A percentile compares a stretch with the other conserved stretches of the same genome.
Conservation (phyloP, 352 stramenopile genomes). For the Phytophthora constricta region DNA sequence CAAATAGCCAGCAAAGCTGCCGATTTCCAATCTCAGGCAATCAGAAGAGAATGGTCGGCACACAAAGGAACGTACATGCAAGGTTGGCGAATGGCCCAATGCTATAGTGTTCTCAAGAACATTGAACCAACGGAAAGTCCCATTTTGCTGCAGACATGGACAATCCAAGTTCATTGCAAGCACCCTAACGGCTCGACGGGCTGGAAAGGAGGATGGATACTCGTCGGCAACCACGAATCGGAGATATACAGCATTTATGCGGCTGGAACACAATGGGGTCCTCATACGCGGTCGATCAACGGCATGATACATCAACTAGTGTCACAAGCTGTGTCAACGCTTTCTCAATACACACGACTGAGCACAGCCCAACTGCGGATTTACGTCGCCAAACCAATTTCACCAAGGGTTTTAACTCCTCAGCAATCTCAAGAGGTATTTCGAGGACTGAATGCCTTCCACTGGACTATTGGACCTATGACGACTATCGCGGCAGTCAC, state of each 20-base stretch:
- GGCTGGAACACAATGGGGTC: too few species aligned
- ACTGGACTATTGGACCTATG: too few species aligned
- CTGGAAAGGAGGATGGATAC: background rate
- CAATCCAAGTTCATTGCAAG: background rate
- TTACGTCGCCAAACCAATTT: too few species aligned
- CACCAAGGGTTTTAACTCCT: too few species aligned
- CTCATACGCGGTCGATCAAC: too few species aligned
- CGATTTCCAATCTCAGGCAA: background rate
- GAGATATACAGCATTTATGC: slow-evolving; percentile 31
- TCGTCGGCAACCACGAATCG: slow-evolving; percentile 5
- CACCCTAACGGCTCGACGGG: background rate
- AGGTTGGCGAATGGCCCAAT: background rate
- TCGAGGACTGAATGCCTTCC: too few species aligned
- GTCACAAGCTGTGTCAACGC: too few species aligned
- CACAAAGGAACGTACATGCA: background rate
- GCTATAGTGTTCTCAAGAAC: background rate
- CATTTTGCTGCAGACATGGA: background rate
- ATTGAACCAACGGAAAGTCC: background rate
- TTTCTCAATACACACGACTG: too few species aligned
- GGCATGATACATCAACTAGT: too few species aligned
- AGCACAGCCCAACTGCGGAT: too few species aligned
- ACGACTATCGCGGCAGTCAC: too few species aligned
- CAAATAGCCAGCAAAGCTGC: background rate
- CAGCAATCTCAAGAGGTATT: too few species aligned
- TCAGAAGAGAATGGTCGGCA: background rate